Evolutionary conservation across 495 filamentous ascomycete species (phyloP).

Genomic region (Penicillium fimorum): DNA sequence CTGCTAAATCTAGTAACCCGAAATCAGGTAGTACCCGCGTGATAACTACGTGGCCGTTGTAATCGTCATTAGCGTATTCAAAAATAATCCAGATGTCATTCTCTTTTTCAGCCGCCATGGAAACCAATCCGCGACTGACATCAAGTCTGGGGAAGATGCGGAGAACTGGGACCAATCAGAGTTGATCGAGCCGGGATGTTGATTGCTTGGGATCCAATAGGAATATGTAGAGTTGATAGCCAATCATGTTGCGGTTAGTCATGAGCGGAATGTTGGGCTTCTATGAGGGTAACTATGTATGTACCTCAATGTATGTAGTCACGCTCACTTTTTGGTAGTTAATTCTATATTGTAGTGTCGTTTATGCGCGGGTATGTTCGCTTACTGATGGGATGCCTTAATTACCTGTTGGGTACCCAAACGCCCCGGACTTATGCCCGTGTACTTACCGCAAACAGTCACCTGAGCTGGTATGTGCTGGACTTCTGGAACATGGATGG

Average conservation of each 20-base stretch:
- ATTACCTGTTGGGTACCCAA: background rate
- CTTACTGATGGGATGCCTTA: background rate
- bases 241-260: background rate
- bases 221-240: background rate
- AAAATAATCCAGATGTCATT: slow-evolving; percentile 2
- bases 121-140: background rate
- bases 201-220: background rate
- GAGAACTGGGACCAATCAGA: background rate
- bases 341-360: no score
- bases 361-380: background rate
- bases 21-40: background rate
- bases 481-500: background rate
- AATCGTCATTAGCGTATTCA: slow-evolving; percentile 1
- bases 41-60: background rate
- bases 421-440: background rate
- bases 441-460: background rate
- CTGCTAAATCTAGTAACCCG: background rate
- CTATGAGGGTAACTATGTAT: background rate
- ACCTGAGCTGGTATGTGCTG: background rate
- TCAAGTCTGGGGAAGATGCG: background rate
- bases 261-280: background rate
- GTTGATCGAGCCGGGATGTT: background rate
- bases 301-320: background rate
- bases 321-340: no score
- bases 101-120: background rate